These are phyloP conservation scores for Trichoderma polysporum DNA, from an alignment of 2,329 filamentous ascomycete genomes.

Conservation along the genomic window DNA sequence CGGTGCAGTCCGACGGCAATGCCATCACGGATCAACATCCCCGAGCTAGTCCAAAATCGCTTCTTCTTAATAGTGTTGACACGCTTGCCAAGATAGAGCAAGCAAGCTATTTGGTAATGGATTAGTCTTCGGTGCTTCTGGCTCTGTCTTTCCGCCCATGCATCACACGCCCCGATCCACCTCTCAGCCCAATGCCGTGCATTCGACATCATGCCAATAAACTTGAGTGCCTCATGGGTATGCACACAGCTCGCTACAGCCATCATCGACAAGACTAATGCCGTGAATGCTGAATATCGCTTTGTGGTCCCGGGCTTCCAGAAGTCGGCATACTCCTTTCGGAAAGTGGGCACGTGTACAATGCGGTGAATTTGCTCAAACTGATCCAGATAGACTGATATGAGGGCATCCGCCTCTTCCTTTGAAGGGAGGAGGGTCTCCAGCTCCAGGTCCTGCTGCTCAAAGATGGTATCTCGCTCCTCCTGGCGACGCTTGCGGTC, in stretches of 20 bases:
- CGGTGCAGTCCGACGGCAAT: constrained; percentile 60
- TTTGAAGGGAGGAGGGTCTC: constrained; percentile 51
- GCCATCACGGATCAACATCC: constrained; percentile 56
- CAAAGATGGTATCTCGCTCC: constrained; percentile 51
- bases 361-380: constrained; percentile 58
- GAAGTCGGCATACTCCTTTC: constrained; percentile 54
- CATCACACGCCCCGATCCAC: constrained; percentile 57
- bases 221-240: constrained; percentile 52
- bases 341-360: constrained; percentile 60
- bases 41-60: constrained; percentile 59
- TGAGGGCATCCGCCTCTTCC: constrained; percentile 49
- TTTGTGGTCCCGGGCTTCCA: constrained; percentile 48
- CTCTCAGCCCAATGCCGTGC: constrained; percentile 55
- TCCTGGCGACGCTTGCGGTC: constrained; percentile 54
- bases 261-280: constrained; percentile 59
- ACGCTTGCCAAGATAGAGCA: constrained; percentile 60
- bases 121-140: constrained; percentile 61
- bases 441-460: constrained; percentile 48
- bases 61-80: constrained; percentile 66
- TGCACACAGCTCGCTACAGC: constrained; percentile 59
- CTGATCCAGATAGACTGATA: constrained; percentile 53
- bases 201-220: constrained; percentile 58
- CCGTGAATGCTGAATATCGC: constrained; percentile 55
- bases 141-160: constrained; percentile 56
- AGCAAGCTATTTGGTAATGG: constrained; percentile 60